Evolutionary conservation across 1,284 basidiomycete species (phyloP).

Genomic region (Microbotryomycetes sp.): DNA sequence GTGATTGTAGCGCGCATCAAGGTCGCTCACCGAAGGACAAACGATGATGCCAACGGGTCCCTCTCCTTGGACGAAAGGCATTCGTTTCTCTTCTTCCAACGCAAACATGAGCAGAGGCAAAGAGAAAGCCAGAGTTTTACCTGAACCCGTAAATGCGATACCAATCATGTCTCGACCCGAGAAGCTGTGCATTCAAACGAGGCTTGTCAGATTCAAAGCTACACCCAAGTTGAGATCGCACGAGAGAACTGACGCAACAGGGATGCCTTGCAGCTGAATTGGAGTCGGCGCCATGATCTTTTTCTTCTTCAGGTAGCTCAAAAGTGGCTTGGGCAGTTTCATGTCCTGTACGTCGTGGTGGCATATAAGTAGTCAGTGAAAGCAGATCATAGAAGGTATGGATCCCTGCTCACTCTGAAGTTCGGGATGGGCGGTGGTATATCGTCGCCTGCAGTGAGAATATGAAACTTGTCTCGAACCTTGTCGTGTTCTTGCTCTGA

Average conservation of each 20-base stretch:
- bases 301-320: slow-evolving; percentile 74
- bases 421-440: slow-evolving; percentile 90
- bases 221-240: no score
- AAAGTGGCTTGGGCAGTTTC: slow-evolving; percentile 83
- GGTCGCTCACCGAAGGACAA: slow-evolving; percentile 63
- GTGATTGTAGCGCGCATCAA: background rate
- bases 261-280: slow-evolving; percentile 95
- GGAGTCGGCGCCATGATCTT: slow-evolving; percentile 85
- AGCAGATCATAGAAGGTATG: background rate
- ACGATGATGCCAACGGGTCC: slow-evolving; percentile 92
- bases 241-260: slow-evolving; percentile 64
- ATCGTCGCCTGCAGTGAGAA: slow-evolving; percentile 67
- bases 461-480: slow-evolving; percentile 83
- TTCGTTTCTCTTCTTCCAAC: slow-evolving; percentile 81
- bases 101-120: slow-evolving; percentile 64
- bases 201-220: background rate
- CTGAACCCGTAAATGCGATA: slow-evolving; percentile 47
- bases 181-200: slow-evolving; percentile 27
- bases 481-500: slow-evolving; percentile 62
- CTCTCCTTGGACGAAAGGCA: slow-evolving; percentile 86
- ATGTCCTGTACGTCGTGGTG: slow-evolving; percentile 61
- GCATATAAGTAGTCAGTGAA: background rate
- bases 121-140: slow-evolving; percentile 47
- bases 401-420: slow-evolving; percentile 68
- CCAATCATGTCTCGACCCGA: slow-evolving; percentile 48